Base-by-base conservation (phyloP, 2,329 filamentous ascomycete species). In the Penicillium sp. region DNA sequence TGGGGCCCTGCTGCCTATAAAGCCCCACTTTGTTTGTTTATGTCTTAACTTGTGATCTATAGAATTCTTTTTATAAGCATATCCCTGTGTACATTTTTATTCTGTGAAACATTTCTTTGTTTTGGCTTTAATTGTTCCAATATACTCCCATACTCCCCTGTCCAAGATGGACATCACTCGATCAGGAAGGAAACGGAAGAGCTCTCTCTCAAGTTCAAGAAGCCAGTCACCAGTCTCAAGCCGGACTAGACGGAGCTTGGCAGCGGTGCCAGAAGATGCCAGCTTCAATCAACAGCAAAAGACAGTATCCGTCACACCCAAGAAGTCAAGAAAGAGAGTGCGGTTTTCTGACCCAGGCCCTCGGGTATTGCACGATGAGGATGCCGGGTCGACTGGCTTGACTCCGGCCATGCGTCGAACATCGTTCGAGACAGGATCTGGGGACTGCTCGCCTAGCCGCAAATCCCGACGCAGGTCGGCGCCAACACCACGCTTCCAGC, bases 281-380 rank as follows among this genome's bases (percentile, higher is more conserved):
- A 32, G 25, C 16, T 13, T 23, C 35, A 45, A 25, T 7, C 48
- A 34, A 23, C 25, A 38, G 18, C 34, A 51, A 31, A 52, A 46
- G 35, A 1, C n/a, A 35, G 25, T 45, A 23, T 41, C 44, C 18
- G 40, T 21, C n/a, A 73, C 70, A 27, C 70, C 73, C 4, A 66
- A 61, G 35, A 72, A 65, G 61, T 58, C 65, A 15, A 66, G 65
- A 37, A 80, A 79, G 58, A 72, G 68, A 58, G 73, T 77, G 35
- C 75, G 77, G 27, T 78, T 79, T 60, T 79, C 77, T 2, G 75
- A 78, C 47, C 72, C 75, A 6, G 71, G 72, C 7, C 68, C 69
- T 40, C 62, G 56, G 27, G 31, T 55, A 32, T 38, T 66, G 32
- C 64, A 66, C 18, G 49, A 64, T 32, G 47, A 51, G 44, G 52